A percentile compares a stretch with the other conserved stretches of the same genome.
phyloP scores from a whole-genome alignment of 1,284 basidiomycete species.

The Cryptococcus floricola region DNA sequence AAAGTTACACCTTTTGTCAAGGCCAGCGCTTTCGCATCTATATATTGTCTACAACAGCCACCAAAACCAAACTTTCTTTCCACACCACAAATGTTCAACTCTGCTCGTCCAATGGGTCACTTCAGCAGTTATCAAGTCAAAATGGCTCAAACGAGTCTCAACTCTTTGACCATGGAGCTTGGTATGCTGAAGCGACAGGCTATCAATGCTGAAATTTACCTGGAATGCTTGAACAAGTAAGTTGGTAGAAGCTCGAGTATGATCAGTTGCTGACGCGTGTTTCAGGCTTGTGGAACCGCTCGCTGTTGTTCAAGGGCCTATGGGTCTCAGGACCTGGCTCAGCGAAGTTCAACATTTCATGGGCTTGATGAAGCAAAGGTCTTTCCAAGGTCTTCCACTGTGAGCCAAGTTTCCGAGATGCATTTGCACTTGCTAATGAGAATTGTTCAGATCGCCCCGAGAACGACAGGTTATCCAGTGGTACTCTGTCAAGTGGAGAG shows the following conservation, averaged over 20 bases:
- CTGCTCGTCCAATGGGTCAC: constrained; percentile 35
- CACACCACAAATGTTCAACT: constrained; percentile 32
- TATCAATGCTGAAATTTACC: constrained; percentile 27
- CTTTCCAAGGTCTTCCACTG: constrained; percentile 32
- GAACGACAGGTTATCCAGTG: constrained; percentile 35
- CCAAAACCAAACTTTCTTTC: background rate
- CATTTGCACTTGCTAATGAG: background rate
- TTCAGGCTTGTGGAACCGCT: constrained; percentile 35
- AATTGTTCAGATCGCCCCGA: constrained; percentile 19
- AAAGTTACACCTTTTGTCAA: background rate
- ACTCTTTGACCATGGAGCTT: constrained; percentile 30
- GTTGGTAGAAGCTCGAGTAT: constrained; percentile 1
- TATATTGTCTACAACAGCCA: background rate
- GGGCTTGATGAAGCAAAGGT: constrained; percentile 29
- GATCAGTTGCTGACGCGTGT: background rate
- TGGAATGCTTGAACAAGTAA: constrained; percentile 37
- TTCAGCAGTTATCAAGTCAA: constrained; percentile 28
- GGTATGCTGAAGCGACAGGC: constrained; percentile 26
- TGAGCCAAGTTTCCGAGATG: constrained; percentile 10
- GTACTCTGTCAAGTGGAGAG: constrained; percentile 38
- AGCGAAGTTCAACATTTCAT: constrained; percentile 35
- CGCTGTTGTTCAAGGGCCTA: constrained; percentile 28
- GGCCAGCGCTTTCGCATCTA: background rate
- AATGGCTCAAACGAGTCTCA: constrained; percentile 29
- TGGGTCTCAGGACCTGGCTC: constrained; percentile 35